A percentile compares a stretch with the other conserved stretches of the same genome.
These are phyloP conservation scores for Wickerhamiella azyma DNA, from an alignment of 805 yeast genomes.

Conservation along the genomic window DNA sequence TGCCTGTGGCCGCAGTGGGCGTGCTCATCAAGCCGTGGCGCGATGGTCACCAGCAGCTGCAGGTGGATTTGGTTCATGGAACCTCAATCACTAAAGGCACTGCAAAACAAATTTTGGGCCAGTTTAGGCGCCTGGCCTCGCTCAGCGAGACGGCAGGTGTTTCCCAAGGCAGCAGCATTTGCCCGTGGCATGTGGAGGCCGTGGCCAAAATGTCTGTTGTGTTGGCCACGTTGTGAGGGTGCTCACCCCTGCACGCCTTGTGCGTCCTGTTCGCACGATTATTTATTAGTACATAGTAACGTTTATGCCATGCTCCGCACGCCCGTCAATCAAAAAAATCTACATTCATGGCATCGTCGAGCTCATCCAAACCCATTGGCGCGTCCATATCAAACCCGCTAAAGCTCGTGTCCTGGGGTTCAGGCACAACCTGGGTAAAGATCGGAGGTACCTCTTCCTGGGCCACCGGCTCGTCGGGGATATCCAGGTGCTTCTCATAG, in stretches of 20 bases:
- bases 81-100: constrained; percentile 13
- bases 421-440: not conserved
- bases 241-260: too few species aligned
- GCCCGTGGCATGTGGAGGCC: constrained; percentile 31
- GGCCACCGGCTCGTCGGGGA: not conserved
- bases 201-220: constrained; percentile 20
- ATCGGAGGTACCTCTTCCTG: not conserved
- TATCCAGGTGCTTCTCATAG: not conserved
- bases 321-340: constrained; percentile 13
- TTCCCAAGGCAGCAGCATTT: constrained; percentile 18
- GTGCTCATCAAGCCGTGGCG: constrained; percentile 14
- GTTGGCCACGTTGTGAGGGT: not conserved
- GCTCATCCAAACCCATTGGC: constrained; percentile 21
- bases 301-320: not conserved
- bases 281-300: not conserved
- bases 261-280: constrained; percentile 10
- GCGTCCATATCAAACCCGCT: constrained; percentile 12
- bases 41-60: constrained; percentile 11
- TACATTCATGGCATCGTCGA: constrained; percentile 20
- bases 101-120: constrained; percentile 25
- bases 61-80: constrained; percentile 7
- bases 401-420: constrained; percentile 9
- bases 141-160: constrained; percentile 27
- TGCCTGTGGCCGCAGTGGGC: constrained; percentile 14
- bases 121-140: constrained; percentile 27